Base-by-base conservation (phyloP, 2,329 filamentous ascomycete species). In the Aureobasidium melanogenum region DNA sequence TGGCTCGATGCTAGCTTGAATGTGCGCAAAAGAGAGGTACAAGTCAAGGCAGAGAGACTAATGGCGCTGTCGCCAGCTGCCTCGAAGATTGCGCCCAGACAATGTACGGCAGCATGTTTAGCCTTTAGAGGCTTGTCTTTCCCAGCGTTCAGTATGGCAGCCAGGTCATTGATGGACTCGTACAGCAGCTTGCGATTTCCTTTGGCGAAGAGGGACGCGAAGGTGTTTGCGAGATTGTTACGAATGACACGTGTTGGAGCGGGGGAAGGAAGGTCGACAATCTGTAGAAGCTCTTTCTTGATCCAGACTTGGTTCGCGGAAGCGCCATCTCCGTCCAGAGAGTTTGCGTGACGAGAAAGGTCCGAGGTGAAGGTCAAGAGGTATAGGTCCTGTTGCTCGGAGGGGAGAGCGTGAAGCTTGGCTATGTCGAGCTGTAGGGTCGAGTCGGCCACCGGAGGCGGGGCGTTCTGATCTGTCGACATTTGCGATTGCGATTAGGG, bases 311-410 rank as follows among this genome's bases (percentile, higher is more conserved):
- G 94, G 76, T 97, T 89, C 14, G 89, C 84, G 24, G 89, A 93
- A 67, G 92, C 88, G 71, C 89, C 88, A 67, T 96, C 90, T 64
- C 85, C 80, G 58, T 85, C 83, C 50, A 97, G 82, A 17, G 79
- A 79, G 59, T 86, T 81, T 47, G 96, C 88, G 80, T 97, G 89
- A 67, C 88, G 88, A 64, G 86, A 87, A 61, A 99, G 81, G 63
- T 88, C 85, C 30, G 91, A 88, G 38, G 92, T 88, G 72, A 95
- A 97, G 28, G 87, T 95, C 63, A 99, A 82, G 64, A 99, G 83
- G 74, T 94, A 95, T 14, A 99, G 84, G 70, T 97, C 92, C 76
- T 99, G 94, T 74, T 99, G 94, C 77, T 99, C 94, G 59, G 89
- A 85, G 46, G 93, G 90, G 50, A 97, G 84, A 57, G 89, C 83